A percentile compares a stretch with the other conserved stretches of the same genome.
Evolutionary conservation across 495 filamentous ascomycete species (phyloP).

Genomic region (Daldinia vernicosa): DNA sequence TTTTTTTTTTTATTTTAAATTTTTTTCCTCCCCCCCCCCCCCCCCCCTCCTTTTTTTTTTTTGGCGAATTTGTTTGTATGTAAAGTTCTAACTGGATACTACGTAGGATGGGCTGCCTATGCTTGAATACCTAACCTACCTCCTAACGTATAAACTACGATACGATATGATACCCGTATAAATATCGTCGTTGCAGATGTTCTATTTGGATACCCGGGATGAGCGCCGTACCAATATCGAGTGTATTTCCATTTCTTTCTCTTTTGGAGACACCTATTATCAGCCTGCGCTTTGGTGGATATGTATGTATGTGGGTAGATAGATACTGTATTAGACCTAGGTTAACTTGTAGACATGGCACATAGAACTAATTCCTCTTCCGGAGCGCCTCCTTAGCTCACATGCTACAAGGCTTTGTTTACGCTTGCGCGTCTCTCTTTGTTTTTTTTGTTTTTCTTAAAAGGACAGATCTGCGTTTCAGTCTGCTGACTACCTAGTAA

Average conservation of each 20-base stretch:
- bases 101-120: constrained; percentile 40
- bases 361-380: not conserved
- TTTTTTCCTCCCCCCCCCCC: no score
- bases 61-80: not conserved
- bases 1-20: no score
- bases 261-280: not conserved
- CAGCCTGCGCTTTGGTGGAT: not conserved
- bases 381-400: not conserved
- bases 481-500: not conserved
- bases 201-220: not conserved
- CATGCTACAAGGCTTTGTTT: not conserved
- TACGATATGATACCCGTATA: constrained; percentile 26
- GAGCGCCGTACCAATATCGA: constrained; percentile 4
- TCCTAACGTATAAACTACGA: not conserved
- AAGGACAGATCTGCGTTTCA: not conserved
- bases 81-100: not conserved
- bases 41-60: no score
- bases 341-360: not conserved
- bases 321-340: not conserved
- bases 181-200: constrained; percentile 5
- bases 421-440: not conserved
- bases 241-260: not conserved
- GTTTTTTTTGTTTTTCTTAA: no score
- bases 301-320: not conserved
- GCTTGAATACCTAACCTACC: constrained; percentile 24